Evolutionary conservation across 305 asterid species (phyloP).

Genomic region (Fraxinus ornus): DNA sequence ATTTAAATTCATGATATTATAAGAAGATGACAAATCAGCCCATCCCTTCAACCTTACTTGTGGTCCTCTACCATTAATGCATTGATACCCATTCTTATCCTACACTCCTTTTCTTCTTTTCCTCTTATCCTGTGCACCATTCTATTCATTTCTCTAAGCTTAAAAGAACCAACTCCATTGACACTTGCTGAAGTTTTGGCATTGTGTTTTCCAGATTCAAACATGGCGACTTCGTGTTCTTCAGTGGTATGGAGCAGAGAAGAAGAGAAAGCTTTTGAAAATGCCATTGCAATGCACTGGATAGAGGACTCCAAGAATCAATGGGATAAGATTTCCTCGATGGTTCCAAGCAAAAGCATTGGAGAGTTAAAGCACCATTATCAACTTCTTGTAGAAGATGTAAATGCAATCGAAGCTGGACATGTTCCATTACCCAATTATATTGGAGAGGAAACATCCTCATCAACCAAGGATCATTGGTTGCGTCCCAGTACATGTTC

Average conservation of each 20-base stretch:
- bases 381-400: constrained; percentile 49
- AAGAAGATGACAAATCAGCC: constrained; percentile 44
- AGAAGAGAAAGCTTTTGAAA: constrained; percentile 62
- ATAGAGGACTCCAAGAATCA: constrained; percentile 36
- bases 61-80: constrained; percentile 55
- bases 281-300: constrained; percentile 58
- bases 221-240: constrained; percentile 7
- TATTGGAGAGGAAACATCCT: constrained; percentile 26
- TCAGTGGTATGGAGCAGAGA: constrained; percentile 52
- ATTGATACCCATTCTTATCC: constrained; percentile 32
- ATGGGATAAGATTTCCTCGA: constrained; percentile 42
- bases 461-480: constrained; percentile 33
- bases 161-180: neutral
- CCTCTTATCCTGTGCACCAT: constrained; percentile 17
- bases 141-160: constrained; percentile 14
- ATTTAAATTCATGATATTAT: constrained; percentile 22
- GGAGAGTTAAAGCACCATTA: constrained; percentile 49
- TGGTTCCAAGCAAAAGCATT: constrained; percentile 55
- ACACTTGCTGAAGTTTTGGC: neutral
- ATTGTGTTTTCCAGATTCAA: neutral
- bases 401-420: constrained; percentile 61
- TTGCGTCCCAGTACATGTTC: neutral
- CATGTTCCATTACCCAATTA: constrained; percentile 50
- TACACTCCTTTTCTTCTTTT: constrained; percentile 3
- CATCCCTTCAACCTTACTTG: constrained; percentile 53